These are phyloP conservation scores for Nitzschia inconspicua DNA, from an alignment of 108 stramenopile species.

Conservation along the genomic window DNA sequence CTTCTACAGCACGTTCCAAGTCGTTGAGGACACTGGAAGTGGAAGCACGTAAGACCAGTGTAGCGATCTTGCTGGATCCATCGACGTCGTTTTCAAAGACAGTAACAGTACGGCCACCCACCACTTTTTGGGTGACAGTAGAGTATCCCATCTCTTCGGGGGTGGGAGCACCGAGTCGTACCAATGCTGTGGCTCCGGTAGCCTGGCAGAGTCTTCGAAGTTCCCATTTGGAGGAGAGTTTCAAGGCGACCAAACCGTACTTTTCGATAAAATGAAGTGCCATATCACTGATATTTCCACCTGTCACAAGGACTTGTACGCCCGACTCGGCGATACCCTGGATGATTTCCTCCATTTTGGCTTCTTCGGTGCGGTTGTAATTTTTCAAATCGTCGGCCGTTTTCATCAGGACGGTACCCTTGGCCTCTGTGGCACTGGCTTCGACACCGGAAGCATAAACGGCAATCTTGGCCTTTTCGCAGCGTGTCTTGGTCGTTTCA, in stretches of 20 bases:
- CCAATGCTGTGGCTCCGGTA: slow-evolving; percentile 92
- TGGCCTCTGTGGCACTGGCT: slow-evolving; percentile 94
- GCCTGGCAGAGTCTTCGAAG: slow-evolving; percentile 93
- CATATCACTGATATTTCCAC: slow-evolving; percentile 92
- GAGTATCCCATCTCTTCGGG: slow-evolving; percentile 96
- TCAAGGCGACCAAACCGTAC: slow-evolving; percentile 90
- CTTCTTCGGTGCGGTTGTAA: slow-evolving; percentile 92
- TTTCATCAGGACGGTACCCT: slow-evolving; percentile 82
- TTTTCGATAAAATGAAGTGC: slow-evolving; percentile 96
- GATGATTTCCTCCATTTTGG: slow-evolving; percentile 96
- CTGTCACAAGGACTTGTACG: slow-evolving; percentile 86
- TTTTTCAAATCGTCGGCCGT: neutral
- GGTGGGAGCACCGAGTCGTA: slow-evolving; percentile 92
- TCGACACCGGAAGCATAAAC: slow-evolving; percentile 97
- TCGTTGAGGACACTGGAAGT: slow-evolving; percentile 92
- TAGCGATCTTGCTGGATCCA: slow-evolving; percentile 73
- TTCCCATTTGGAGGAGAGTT: slow-evolving; percentile 96
- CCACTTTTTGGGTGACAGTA: slow-evolving; percentile 70
- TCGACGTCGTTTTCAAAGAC: slow-evolving; percentile 80
- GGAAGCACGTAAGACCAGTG: slow-evolving; percentile 92
- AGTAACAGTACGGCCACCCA: slow-evolving; percentile 90
- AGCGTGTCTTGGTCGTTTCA: slow-evolving; percentile 67
- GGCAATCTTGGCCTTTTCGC: slow-evolving; percentile 81
- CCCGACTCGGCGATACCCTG: slow-evolving; percentile 92
- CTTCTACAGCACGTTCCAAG: slow-evolving; percentile 96